A percentile compares a stretch with the other conserved stretches of the same genome.
Conservation (phyloP, 352 stramenopile species). For the Phytophthora cryptogea region DNA sequence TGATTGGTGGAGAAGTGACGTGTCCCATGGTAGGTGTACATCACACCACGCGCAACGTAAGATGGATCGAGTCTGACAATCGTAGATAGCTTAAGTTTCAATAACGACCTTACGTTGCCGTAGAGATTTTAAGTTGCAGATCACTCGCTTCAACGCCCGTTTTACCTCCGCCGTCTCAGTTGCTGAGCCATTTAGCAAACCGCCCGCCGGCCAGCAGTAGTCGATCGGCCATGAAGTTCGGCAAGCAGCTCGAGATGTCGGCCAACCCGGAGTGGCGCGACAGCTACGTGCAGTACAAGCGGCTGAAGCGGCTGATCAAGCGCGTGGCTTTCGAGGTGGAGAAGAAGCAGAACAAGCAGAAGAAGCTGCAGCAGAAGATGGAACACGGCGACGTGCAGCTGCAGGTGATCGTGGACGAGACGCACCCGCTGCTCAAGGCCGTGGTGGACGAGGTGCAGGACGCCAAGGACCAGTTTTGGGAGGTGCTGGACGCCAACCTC, state of each 20-base stretch:
- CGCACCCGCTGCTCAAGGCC: conserved; percentile 55
- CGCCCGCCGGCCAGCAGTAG: neutral
- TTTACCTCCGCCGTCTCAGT: conserved; percentile 16
- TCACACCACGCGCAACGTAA: neutral
- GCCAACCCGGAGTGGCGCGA: conserved; percentile 89
- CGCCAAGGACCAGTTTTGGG: conserved; percentile 86
- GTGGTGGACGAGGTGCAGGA: conserved; percentile 65
- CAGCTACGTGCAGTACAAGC: conserved; percentile 93
- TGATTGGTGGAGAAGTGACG: too few relatives aligned
- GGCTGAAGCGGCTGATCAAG: conserved; percentile 91
- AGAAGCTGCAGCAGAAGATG: conserved; percentile 67
- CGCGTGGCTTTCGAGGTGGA: conserved; percentile 89
- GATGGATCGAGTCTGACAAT: too few relatives aligned
- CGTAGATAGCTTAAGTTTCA: too few relatives aligned
- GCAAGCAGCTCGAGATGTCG: conserved; percentile 92
- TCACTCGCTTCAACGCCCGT: conserved; percentile 14
- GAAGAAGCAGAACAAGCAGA: conserved; percentile 74
- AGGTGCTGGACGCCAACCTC: conserved; percentile 78
- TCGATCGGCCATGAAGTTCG: conserved; percentile 87
- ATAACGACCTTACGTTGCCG: conserved; percentile 1
- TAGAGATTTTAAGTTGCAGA: conserved; percentile 2
- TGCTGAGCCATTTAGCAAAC: conserved; percentile 24
- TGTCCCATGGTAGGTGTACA: neutral
- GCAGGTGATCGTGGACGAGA: conserved; percentile 63
- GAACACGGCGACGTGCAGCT: conserved; percentile 34